Percentiles rank a stretch among this genome's conserved stretches.
These are phyloP conservation scores for Serendipita sp. DNA, from an alignment of 768 basidiomycete genomes.

Conservation along the genomic window DNA sequence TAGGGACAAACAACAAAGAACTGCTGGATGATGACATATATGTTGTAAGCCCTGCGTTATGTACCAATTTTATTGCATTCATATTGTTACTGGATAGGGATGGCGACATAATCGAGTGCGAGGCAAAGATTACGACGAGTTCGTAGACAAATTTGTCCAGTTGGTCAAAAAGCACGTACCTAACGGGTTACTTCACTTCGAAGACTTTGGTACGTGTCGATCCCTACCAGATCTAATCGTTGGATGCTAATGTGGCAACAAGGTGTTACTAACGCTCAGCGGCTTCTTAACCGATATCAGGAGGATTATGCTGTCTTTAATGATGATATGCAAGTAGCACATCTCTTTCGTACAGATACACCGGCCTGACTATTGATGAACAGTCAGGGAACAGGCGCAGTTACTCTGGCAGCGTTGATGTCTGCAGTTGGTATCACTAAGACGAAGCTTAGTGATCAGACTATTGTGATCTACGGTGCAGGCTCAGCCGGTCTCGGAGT, in stretches of 20 bases:
- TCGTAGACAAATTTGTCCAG: slow-evolving; percentile 68
- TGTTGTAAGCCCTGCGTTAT: slow-evolving; percentile 28
- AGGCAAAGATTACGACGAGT: slow-evolving; percentile 58
- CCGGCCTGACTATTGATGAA: not conserved
- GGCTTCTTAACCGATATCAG: slow-evolving; percentile 44
- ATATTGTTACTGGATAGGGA: slow-evolving; percentile 29
- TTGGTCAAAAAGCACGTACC: slow-evolving; percentile 59
- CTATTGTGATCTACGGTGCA: slow-evolving; percentile 62
- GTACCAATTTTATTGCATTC: no score
- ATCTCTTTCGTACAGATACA: slow-evolving; percentile 5
- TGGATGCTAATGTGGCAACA: slow-evolving; percentile 32
- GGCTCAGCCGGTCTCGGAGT: slow-evolving; percentile 76
- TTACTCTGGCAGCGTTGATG: slow-evolving; percentile 53
- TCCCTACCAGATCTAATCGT: slow-evolving; percentile 17
- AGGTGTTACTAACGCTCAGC: slow-evolving; percentile 54
- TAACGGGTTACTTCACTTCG: slow-evolving; percentile 56
- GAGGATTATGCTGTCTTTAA: slow-evolving; percentile 60
- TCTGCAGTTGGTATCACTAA: slow-evolving; percentile 52
- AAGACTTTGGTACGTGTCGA: slow-evolving; percentile 43
- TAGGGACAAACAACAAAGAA: slow-evolving; percentile 56
- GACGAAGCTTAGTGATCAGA: slow-evolving; percentile 49
- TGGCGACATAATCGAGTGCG: slow-evolving; percentile 53
- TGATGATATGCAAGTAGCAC: slow-evolving; percentile 53
- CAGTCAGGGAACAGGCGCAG: slow-evolving; percentile 63
- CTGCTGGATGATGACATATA: slow-evolving; percentile 49